Conservation (phyloP, 805 yeast genomes). For the Myxozyma sirexii region DNA sequence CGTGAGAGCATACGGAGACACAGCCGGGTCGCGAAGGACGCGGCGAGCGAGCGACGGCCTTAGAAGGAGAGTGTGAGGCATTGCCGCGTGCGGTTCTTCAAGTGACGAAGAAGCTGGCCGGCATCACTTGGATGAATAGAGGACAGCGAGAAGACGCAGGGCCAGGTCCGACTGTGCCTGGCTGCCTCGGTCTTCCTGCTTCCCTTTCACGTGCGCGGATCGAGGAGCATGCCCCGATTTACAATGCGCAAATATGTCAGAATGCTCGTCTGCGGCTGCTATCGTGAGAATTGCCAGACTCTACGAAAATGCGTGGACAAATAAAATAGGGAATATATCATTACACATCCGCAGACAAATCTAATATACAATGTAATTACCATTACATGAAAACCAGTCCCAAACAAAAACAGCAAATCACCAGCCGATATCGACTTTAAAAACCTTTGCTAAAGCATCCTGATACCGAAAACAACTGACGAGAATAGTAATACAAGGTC, state of each 20-base stretch:
- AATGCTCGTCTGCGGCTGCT: neutral
- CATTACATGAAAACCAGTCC: conserved; percentile 27
- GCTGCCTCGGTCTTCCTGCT: conserved; percentile 2
- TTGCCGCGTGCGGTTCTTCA: neutral
- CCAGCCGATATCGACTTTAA: conserved; percentile 2
- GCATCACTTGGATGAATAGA: neutral
- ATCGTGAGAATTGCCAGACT: too few species aligned
- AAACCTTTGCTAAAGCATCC: conserved; percentile 5
- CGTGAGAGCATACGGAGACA: conserved; percentile 7
- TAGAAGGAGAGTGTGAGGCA: neutral
- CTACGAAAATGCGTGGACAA: too few species aligned
- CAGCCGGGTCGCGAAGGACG: conserved; percentile 10
- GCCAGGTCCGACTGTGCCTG: too few species aligned
- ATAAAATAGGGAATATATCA: neutral
- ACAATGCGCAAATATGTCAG: neutral
- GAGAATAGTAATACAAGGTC: conserved; percentile 9
- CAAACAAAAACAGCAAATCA: conserved; percentile 23
- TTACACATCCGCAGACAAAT: conserved; percentile 26
- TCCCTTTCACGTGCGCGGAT: conserved; percentile 9
- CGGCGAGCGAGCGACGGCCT: neutral
- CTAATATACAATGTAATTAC: conserved; percentile 31
- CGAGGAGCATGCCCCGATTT: neutral
- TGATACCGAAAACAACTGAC: conserved; percentile 7
- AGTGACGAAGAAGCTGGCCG: neutral
- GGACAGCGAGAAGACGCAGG: neutral